Base-by-base conservation (phyloP, 441 rosid genomes). In the Pelargonium cotyledonis region DNA sequence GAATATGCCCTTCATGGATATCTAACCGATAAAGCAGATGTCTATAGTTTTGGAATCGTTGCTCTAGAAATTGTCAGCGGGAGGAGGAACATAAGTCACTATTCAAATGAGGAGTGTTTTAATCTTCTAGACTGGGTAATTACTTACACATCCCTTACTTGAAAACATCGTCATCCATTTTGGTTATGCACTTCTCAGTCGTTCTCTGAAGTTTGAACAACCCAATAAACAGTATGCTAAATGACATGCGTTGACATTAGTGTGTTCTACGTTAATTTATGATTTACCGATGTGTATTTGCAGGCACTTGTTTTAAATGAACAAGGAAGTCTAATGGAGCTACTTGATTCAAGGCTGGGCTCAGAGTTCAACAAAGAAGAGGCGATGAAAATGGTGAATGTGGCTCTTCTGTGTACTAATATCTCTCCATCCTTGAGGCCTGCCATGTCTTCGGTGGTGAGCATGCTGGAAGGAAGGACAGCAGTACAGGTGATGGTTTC, bases 391-490 rank as follows among this genome's bases (percentile, higher is more conserved):
- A 81, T 83, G 85, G 83, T 85, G 73, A 75, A 81, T 41, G 79
- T 85, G 16, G 94, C 94, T 29, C 74, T 90, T 0, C 69, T 77
- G 3, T 86, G 96, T 75, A 70, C 91, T 2, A 79, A 80, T 74
- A 78, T 15, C 10, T 71, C 81, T 76, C 74, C 87, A 3, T 23
- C 82, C 7, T 75, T 71, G 3, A 80, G 94, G 77, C 96, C 96
- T 9, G 5, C 81, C 0, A 90, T 90, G 92, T 85, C 94, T 38
- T 57, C 80, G 7, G 96, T 85, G 1, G 87, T 88, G 58, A 85
- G 88, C 72, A 85, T 88, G 82, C 89, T 90, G 0, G 89, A 90
- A 83, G 96, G 90, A 23, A 80, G 72, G 69, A 75, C 26, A 0
- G 62, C 44, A 47, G 74, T 84, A 65, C 76, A 70, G 40, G 83